Conservation (phyloP, 2,329 filamentous ascomycete genomes). For the Onygenales sp. region DNA sequence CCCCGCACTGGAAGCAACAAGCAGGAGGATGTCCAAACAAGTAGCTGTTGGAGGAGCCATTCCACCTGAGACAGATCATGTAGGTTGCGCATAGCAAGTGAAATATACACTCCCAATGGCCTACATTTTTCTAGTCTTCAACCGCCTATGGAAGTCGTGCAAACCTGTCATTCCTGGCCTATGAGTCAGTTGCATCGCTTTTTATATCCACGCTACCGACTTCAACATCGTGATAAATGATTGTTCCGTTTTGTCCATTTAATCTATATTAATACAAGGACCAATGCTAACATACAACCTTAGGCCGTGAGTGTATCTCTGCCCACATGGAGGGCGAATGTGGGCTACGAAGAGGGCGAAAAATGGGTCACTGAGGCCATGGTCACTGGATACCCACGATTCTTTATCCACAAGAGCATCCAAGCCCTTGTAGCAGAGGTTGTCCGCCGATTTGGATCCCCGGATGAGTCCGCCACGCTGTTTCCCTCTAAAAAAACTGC, state of each 20-base stretch:
- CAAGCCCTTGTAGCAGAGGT: conserved; percentile 62
- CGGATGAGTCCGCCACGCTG: conserved; percentile 60
- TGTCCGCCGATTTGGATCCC: conserved; percentile 47
- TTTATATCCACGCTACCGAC: no score
- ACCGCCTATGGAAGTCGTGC: background rate
- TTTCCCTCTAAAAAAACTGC: conserved; percentile 67
- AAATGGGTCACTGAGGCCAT: conserved; percentile 76
- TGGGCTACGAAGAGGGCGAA: conserved; percentile 90
- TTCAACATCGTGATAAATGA: no score
- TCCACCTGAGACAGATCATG: conserved; percentile 68
- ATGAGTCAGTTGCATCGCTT: background rate
- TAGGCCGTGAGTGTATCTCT: conserved; percentile 94
- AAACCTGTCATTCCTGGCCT: background rate
- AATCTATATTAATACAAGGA: background rate
- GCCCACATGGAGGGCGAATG: conserved; percentile 82
- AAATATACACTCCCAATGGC: background rate
- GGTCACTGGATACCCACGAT: conserved; percentile 87
- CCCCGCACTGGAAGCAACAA: no score
- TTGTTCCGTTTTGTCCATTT: no score
- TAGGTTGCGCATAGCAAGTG: conserved; percentile 35
- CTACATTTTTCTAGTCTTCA: background rate
- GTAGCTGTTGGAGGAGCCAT: conserved; percentile 56
- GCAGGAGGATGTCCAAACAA: conserved; percentile 24
- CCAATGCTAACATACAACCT: conserved; percentile 6
- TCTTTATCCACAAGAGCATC: conserved; percentile 85